These are phyloP conservation scores for Diaporthe vexans DNA, from an alignment of 2,329 filamentous ascomycete species.

Conservation along the genomic window DNA sequence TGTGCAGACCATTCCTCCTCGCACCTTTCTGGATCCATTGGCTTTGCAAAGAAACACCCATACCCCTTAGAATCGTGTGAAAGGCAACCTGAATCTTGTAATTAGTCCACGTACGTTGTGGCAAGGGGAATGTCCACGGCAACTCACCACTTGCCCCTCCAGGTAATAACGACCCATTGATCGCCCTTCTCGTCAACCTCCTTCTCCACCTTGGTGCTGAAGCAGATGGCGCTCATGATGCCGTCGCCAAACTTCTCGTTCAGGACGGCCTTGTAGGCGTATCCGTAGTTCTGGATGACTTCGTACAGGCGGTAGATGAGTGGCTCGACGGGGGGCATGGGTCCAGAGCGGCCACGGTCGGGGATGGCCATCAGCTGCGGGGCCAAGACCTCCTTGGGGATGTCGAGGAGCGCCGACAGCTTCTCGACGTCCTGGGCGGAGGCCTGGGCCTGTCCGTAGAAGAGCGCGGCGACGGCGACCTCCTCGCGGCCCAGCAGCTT, in stretches of 20 bases:
- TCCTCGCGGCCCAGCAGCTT: constrained; percentile 81
- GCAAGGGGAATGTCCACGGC: not conserved
- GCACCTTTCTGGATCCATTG: not conserved
- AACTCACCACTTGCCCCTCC: constrained; percentile 85
- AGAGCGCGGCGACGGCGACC: constrained; percentile 87
- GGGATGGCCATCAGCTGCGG: constrained; percentile 80
- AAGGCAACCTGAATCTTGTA: constrained; percentile 51
- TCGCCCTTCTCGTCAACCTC: constrained; percentile 87
- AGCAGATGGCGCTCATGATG: constrained; percentile 97
- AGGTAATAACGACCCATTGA: constrained; percentile 86
- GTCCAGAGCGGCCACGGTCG: constrained; percentile 82
- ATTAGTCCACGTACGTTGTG: constrained; percentile 22
- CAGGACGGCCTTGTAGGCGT: constrained; percentile 93
- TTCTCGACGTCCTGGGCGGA: constrained; percentile 65
- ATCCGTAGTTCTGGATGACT: constrained; percentile 96
- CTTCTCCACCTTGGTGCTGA: constrained; percentile 92
- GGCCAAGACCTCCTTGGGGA: constrained; percentile 67
- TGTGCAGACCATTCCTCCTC: not conserved
- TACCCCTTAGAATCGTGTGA: constrained; percentile 51
- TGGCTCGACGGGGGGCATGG: constrained; percentile 88
- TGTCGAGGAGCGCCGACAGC: constrained; percentile 70
- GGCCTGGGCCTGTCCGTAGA: constrained; percentile 80
- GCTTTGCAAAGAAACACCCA: not conserved
- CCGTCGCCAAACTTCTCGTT: constrained; percentile 97
- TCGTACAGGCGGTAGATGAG: constrained; percentile 93